Evolutionary conservation across 2,329 filamentous ascomycete species (phyloP).

Genomic region (Botrytis fabae): DNA sequence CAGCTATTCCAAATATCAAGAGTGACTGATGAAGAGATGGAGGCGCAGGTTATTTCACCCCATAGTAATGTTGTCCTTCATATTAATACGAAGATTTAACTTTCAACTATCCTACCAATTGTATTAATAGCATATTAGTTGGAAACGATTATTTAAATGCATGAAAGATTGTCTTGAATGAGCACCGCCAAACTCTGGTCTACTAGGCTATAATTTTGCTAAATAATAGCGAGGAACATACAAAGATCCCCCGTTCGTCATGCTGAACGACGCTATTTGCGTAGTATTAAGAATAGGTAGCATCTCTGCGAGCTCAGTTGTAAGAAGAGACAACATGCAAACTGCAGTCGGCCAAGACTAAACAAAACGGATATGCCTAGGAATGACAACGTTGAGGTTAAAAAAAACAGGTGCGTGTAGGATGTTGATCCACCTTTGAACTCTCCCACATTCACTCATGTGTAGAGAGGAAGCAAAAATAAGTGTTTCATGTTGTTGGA

Average conservation of each 20-base stretch:
- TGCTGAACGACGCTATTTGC: neutral
- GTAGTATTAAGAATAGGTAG: neutral
- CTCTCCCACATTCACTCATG: too few relatives aligned
- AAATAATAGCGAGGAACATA: neutral
- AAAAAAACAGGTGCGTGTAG: neutral
- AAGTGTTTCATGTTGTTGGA: neutral
- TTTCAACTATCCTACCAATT: neutral
- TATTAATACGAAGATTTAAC: neutral
- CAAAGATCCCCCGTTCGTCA: neutral
- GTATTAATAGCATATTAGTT: neutral
- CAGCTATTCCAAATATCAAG: neutral
- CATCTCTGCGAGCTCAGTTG: neutral
- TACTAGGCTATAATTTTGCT: neutral
- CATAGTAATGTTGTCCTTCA: neutral
- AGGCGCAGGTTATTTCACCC: neutral
- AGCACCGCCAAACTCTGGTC: neutral
- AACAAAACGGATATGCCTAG: neutral
- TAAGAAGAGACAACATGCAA: neutral
- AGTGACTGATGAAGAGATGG: neutral
- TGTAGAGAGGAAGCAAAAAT: neutral
- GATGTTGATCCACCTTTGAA: neutral
- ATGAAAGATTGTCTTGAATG: neutral
- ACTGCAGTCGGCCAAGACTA: neutral
- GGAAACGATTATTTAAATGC: neutral
- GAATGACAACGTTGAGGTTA: neutral